Conservation (phyloP, 2,329 filamentous ascomycete genomes). For the Coniosporium tulheliwenetii region DNA sequence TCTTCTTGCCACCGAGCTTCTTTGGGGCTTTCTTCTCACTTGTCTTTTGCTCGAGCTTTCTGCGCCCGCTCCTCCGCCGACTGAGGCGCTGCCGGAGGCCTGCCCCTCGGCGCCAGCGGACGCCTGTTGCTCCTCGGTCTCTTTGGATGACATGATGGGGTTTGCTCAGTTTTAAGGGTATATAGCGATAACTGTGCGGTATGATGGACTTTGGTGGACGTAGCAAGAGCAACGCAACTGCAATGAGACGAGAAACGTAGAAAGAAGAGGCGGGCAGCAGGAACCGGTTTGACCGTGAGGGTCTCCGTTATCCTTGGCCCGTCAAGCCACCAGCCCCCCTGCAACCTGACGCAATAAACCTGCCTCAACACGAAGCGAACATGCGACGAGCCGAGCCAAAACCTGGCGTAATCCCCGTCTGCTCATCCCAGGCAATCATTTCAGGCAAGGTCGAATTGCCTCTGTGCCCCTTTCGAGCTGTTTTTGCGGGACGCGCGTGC, state of each 20-base stretch:
- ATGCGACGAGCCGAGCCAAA: too few species aligned
- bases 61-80: slow-evolving; percentile 4
- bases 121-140: slow-evolving; percentile 4
- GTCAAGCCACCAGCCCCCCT: slow-evolving; percentile 17
- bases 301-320: slow-evolving; percentile 15
- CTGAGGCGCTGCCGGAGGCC: slow-evolving; percentile 3
- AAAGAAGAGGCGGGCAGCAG: slow-evolving; percentile 12
- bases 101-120: slow-evolving; percentile 6
- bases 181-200: neutral
- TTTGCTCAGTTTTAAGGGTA: slow-evolving; percentile 1
- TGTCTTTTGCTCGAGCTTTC: slow-evolving; percentile 18
- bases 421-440: too few species aligned
- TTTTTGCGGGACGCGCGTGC: neutral
- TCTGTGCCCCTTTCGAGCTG: neutral
- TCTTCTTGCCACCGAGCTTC: slow-evolving; percentile 30
- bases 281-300: slow-evolving; percentile 20
- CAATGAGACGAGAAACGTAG: slow-evolving; percentile 15
- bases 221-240: slow-evolving; percentile 6
- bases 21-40: slow-evolving; percentile 31
- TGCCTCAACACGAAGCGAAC: too few species aligned
- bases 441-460: too few species aligned
- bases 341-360: slow-evolving; percentile 19
- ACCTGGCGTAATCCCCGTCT: too few species aligned
- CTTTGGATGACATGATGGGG: slow-evolving; percentile 8
- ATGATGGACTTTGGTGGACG: slow-evolving; percentile 2